Percentiles rank a stretch among this genome's conserved stretches.
phyloP scores from a whole-genome alignment of 441 rosid genomes.

The Erysimum cheiri region DNA sequence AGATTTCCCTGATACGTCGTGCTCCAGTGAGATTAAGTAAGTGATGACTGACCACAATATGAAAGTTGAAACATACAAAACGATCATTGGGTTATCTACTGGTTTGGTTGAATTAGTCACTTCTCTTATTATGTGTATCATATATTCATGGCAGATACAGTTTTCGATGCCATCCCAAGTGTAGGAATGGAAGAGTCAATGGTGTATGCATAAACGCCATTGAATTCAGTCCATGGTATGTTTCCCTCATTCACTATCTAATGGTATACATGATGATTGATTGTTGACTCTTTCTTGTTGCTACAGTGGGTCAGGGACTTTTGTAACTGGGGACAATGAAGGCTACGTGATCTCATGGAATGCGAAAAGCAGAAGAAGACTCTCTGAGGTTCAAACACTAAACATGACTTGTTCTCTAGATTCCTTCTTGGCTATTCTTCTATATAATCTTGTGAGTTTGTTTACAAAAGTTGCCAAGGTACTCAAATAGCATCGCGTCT shows the following conservation, averaged over 20 bases:
- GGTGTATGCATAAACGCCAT: slow-evolving; percentile 23
- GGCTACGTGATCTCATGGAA: slow-evolving; percentile 70
- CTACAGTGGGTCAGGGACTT: slow-evolving; percentile 54
- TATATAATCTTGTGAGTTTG: slow-evolving; percentile 14
- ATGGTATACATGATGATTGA: slow-evolving; percentile 43
- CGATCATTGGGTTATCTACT: slow-evolving; percentile 3
- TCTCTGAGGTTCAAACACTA: slow-evolving; percentile 54
- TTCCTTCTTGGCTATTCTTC: neutral
- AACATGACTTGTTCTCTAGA: neutral
- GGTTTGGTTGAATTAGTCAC: neutral
- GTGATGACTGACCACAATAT: slow-evolving; percentile 13
- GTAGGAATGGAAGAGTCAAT: slow-evolving; percentile 3
- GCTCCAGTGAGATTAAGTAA: slow-evolving; percentile 49
- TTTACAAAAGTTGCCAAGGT: slow-evolving; percentile 63
- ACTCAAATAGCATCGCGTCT: slow-evolving; percentile 60
- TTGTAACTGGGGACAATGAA: slow-evolving; percentile 72
- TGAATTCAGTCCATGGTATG: slow-evolving; percentile 9
- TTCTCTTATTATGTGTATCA: neutral
- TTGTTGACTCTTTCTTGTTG: slow-evolving; percentile 32
- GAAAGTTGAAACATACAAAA: neutral
- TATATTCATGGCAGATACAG: slow-evolving; percentile 14
- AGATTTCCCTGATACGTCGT: slow-evolving; percentile 55
- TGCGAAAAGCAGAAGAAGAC: slow-evolving; percentile 62
- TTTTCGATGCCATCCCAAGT: slow-evolving; percentile 22
- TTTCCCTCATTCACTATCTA: neutral